Percentiles rank a stretch among this genome's conserved stretches.
Evolutionary conservation across 805 yeast species (phyloP).

Genomic region (Saccharomycopsis schoenii): DNA sequence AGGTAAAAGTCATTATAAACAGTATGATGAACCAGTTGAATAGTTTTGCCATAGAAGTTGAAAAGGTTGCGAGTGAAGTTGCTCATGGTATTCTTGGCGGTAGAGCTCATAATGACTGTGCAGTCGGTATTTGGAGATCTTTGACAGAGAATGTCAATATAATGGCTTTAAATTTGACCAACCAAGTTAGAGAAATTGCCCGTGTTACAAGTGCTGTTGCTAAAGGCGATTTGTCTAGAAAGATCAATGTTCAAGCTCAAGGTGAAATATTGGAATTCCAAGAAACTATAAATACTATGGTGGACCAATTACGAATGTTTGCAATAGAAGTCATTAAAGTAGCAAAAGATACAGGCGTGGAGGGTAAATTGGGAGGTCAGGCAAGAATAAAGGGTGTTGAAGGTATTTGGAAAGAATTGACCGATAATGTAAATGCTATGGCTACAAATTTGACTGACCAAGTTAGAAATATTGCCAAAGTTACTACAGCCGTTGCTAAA

Average conservation of each 20-base stretch:
- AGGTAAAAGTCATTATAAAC: conserved; percentile 73
- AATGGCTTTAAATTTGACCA: conserved; percentile 34
- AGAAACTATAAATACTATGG: conserved; percentile 83
- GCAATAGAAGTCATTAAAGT: conserved; percentile 83
- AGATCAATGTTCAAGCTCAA: conserved; percentile 84
- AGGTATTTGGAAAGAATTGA: conserved; percentile 81
- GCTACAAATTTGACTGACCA: conserved; percentile 81
- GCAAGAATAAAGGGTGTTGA: conserved; percentile 70
- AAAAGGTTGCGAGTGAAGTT: conserved; percentile 80
- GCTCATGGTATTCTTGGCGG: conserved; percentile 89
- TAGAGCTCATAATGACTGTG: conserved; percentile 75
- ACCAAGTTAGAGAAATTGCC: conserved; percentile 56
- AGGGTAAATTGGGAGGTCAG: conserved; percentile 83
- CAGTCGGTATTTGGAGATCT: conserved; percentile 82
- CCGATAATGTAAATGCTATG: conserved; percentile 87
- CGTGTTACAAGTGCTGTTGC: conserved; percentile 88
- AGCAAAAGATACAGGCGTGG: conserved; percentile 86
- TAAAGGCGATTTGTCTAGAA: conserved; percentile 70
- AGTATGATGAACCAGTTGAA: conserved; percentile 85
- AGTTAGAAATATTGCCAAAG: conserved; percentile 79
- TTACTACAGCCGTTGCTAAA: conserved; percentile 78
- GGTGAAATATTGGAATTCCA: conserved; percentile 82
- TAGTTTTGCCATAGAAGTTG: conserved; percentile 71
- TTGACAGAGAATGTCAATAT: conserved; percentile 77
- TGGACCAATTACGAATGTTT: conserved; percentile 72